Conservation (phyloP, 805 yeast genomes). For the Candida boleticola region DNA sequence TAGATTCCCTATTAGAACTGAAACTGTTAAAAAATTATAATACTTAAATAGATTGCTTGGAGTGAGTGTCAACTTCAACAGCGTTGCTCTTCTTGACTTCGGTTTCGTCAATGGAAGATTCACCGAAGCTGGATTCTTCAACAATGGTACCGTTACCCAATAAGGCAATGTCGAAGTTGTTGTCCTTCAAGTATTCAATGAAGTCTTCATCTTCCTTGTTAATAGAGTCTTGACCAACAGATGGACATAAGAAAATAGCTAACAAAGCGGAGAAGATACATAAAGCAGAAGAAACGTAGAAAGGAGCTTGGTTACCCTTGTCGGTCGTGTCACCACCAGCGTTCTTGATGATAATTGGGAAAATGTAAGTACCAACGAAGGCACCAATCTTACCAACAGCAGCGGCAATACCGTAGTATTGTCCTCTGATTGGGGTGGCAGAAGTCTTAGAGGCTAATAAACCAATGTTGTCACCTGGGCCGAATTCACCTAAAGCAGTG, state of each 20-base stretch:
- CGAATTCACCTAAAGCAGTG: slow-evolving; percentile 78
- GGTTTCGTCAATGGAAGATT: slow-evolving; percentile 27
- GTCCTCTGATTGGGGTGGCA: slow-evolving; percentile 80
- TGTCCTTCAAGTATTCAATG: slow-evolving; percentile 57
- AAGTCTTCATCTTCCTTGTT: slow-evolving; percentile 73
- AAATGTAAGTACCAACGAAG: slow-evolving; percentile 78
- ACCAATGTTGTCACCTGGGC: slow-evolving; percentile 87
- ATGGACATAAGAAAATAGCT: slow-evolving; percentile 67
- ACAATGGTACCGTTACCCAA: slow-evolving; percentile 44
- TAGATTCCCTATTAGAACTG: no score
- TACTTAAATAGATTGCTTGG: background rate
- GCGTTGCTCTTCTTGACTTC: slow-evolving; percentile 30
- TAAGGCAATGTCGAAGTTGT: slow-evolving; percentile 68
- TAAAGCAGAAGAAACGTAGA: slow-evolving; percentile 72
- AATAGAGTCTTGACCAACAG: slow-evolving; percentile 81
- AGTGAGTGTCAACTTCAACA: slow-evolving; percentile 4
- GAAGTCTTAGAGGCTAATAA: slow-evolving; percentile 74
- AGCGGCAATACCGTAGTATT: slow-evolving; percentile 82
- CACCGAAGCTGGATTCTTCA: background rate
- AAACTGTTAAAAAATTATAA: no score
- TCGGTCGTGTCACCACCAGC: slow-evolving; percentile 51
- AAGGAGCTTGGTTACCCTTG: slow-evolving; percentile 67
- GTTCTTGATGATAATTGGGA: slow-evolving; percentile 66
- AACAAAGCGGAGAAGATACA: slow-evolving; percentile 65
- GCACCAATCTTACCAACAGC: slow-evolving; percentile 88